Percentiles rank a stretch among this genome's conserved stretches.
Evolutionary conservation across 768 basidiomycete genomes (phyloP).

Genomic region (Boletus fagicola): DNA sequence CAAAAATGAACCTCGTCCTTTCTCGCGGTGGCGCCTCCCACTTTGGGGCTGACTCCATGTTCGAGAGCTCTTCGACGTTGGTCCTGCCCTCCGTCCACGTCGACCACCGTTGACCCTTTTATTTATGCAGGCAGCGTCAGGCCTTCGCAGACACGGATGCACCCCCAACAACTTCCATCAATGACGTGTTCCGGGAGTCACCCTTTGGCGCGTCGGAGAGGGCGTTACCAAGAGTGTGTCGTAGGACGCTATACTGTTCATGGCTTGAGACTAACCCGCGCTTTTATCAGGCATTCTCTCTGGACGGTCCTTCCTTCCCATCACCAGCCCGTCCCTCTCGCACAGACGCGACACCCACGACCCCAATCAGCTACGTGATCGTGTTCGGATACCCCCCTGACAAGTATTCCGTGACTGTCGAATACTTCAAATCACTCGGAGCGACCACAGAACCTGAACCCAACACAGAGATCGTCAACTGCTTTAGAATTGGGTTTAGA

Average conservation of each 20-base stretch:
- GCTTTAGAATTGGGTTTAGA: constrained; percentile 75
- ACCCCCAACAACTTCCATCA: constrained; percentile 71
- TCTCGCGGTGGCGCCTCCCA: constrained; percentile 63
- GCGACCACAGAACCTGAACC: constrained; percentile 66
- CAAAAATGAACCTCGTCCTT: constrained; percentile 71
- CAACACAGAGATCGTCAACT: constrained; percentile 69
- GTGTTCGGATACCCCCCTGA: constrained; percentile 90
- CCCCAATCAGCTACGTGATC: constrained; percentile 60
- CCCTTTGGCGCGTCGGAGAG: constrained; percentile 32
- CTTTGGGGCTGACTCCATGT: constrained; percentile 85
- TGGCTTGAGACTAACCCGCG: neutral
- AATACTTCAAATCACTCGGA: constrained; percentile 75
- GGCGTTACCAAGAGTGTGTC: constrained; percentile 22
- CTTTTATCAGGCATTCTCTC: constrained; percentile 20
- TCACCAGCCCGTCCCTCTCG: constrained; percentile 20
- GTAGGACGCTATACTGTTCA: too few relatives aligned
- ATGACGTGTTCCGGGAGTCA: constrained; percentile 66
- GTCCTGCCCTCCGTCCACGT: neutral
- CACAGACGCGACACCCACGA: constrained; percentile 27
- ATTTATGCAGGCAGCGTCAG: constrained; percentile 51
- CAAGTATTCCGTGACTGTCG: constrained; percentile 66
- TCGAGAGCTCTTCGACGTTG: constrained; percentile 53
- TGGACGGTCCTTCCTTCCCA: constrained; percentile 18
- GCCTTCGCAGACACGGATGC: constrained; percentile 74
- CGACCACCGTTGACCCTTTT: constrained; percentile 5